Evolutionary conservation across 306 rosid genomes (phyloP), one percentile per base, ranked within the genome.

Genomic region (Pueraria montana): DNA sequence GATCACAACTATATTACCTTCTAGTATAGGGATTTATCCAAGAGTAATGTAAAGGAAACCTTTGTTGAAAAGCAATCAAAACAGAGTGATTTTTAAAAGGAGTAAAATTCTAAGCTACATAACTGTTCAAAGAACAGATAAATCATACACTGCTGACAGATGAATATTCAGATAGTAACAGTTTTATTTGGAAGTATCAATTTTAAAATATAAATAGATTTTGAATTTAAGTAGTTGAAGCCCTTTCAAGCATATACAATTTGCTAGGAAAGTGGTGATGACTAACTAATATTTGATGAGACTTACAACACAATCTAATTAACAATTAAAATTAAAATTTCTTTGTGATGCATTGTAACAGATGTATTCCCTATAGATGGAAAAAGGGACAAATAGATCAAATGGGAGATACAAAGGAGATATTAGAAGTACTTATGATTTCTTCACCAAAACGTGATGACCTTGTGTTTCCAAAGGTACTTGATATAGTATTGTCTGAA

Each of bases 401-500:
- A 24, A 49, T n/a, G 27, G 79, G 73, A 16, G 78, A 67, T 46
- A 73, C 80, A 13, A 87, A 84, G 84, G 85, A 78, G 76, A 79
- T 74, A 68, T 42, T 94, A 72, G 90, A 92, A 82, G 98, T 94
- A 82, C 94, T 94, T 42, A 94, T 94, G 98, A 81, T 94, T 84
- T 89, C 98, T 78, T 91, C 98, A 2, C 98, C 98, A 36, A 91
- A 92, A 49, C 98, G 96, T 6, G 81, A 87, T 5, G 98, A 94
- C 79, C 89, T 89, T 78, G 94, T 94, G 61, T 94, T 94, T 77
- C 98, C 98, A 17, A 94, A 94, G 91, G 98, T 92, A 88, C 71
- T 40, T 73, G 26, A 64, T 46, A 14, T 2, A 18, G 2, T 55
- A 13, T 45, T 72, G 53, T 77, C 74, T 79, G 16, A 38, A 62